These are phyloP conservation scores for Termitomyces sp. DNA, from an alignment of 768 basidiomycete genomes.

Conservation along the genomic window DNA sequence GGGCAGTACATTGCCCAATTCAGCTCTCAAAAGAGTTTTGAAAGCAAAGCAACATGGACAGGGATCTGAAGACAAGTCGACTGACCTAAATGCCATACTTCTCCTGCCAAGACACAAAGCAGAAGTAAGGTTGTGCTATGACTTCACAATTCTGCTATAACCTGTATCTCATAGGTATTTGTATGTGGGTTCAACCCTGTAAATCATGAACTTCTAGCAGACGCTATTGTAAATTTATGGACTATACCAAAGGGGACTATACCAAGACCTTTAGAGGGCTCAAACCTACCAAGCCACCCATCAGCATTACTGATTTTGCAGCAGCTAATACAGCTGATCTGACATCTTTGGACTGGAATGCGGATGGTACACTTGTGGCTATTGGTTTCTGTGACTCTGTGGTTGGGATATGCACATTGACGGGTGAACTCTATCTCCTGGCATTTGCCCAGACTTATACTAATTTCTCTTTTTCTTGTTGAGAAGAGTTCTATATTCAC, in stretches of 20 bases:
- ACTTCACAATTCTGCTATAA: background rate
- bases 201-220: slow-evolving; percentile 54
- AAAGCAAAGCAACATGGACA: slow-evolving; percentile 30
- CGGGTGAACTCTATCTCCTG: slow-evolving; percentile 47
- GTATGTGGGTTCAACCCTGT: slow-evolving; percentile 77
- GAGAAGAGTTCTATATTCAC: slow-evolving; percentile 79
- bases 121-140: slow-evolving; percentile 33
- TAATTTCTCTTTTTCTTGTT: slow-evolving; percentile 22
- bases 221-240: slow-evolving; percentile 73
- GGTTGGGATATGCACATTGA: slow-evolving; percentile 57
- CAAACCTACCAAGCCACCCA: slow-evolving; percentile 22
- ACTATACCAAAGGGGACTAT: slow-evolving; percentile 52
- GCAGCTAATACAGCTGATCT: slow-evolving; percentile 51
- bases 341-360: slow-evolving; percentile 74
- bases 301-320: slow-evolving; percentile 44
- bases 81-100: slow-evolving; percentile 36
- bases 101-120: slow-evolving; percentile 54
- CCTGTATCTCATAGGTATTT: slow-evolving; percentile 51
- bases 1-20: background rate
- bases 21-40: slow-evolving; percentile 18
- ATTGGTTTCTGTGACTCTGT: slow-evolving; percentile 73
- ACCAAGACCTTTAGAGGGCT: slow-evolving; percentile 31
- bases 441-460: slow-evolving; percentile 5
- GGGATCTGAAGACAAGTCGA: slow-evolving; percentile 36
- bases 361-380: slow-evolving; percentile 66